Evolutionary conservation across 441 rosid genomes (phyloP).

Genomic region (Manihot esculenta): DNA sequence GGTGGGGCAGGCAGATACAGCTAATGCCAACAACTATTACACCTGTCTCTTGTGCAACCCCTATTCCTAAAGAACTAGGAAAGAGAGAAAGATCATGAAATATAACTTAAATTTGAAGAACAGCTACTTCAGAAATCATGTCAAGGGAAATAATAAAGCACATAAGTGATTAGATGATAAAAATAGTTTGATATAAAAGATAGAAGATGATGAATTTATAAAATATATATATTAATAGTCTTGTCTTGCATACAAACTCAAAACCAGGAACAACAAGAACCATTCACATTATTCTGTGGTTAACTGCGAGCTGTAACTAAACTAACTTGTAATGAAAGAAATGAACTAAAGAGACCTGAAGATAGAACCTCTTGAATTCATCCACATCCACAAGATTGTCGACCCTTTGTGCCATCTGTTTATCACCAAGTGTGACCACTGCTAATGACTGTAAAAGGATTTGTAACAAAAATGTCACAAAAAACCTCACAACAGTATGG

Average conservation of each 20-base stretch:
- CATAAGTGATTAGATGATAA: not conserved
- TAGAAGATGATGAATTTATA: not conserved
- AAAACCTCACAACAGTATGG: slow-evolving; percentile 15
- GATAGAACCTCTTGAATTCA: slow-evolving; percentile 95
- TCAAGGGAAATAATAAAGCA: not conserved
- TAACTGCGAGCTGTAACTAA: slow-evolving; percentile 13
- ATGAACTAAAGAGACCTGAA: slow-evolving; percentile 67
- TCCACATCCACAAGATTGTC: slow-evolving; percentile 88
- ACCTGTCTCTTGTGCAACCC: not conserved
- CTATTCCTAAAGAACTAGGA: not conserved
- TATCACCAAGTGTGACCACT: slow-evolving; percentile 97
- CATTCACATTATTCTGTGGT: not conserved
- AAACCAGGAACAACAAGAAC: slow-evolving; percentile 7
- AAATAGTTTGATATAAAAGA: not conserved
- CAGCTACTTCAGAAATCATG: not conserved
- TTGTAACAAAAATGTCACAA: slow-evolving; percentile 1
- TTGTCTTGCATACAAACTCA: slow-evolving; percentile 1
- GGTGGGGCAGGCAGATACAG: not conserved
- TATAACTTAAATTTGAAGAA: not conserved
- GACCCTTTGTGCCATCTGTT: slow-evolving; percentile 93
- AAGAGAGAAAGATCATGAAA: not conserved
- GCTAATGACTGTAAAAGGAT: slow-evolving; percentile 70
- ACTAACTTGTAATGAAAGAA: slow-evolving; percentile 15
- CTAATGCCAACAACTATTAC: not conserved
- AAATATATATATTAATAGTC: not conserved